These are phyloP conservation scores for Pythium graminicola DNA, from an alignment of 352 stramenopile genomes.

Conservation along the genomic window DNA sequence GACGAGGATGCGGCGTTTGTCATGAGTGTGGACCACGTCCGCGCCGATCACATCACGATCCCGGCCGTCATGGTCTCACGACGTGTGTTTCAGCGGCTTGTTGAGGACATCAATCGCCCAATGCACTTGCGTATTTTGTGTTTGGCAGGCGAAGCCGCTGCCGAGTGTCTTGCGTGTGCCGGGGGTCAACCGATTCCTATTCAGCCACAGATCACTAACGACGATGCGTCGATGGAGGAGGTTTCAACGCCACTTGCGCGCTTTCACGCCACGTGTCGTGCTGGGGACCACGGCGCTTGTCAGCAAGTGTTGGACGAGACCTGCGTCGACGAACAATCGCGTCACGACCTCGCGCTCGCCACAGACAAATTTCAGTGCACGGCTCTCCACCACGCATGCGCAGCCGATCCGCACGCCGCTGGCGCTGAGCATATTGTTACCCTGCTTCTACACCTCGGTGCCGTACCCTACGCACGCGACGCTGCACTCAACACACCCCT, in stretches of 20 bases:
- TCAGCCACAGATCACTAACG: conserved; percentile 14
- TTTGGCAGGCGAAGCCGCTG: conserved; percentile 40
- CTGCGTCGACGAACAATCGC: conserved; percentile 17
- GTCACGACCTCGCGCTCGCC: conserved; percentile 11
- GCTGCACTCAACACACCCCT: conserved; percentile 45
- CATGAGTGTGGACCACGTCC: conserved; percentile 66
- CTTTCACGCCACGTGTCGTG: conserved; percentile 32
- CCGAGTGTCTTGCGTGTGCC: conserved; percentile 20
- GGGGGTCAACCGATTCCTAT: conserved; percentile 22
- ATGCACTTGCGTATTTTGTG: conserved; percentile 39
- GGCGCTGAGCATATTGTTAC: conserved; percentile 41
- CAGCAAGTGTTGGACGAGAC: conserved; percentile 30
- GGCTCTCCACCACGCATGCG: conserved; percentile 49
- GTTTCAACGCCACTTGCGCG: background rate
- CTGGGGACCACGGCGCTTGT: conserved; percentile 36
- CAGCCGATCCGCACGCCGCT: conserved; percentile 5
- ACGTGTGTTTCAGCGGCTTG: conserved; percentile 32
- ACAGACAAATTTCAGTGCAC: conserved; percentile 30
- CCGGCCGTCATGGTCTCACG: conserved; percentile 63
- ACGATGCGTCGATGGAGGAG: background rate
- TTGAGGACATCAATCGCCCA: conserved; percentile 15
- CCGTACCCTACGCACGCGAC: conserved; percentile 28
- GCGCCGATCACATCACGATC: conserved; percentile 59
- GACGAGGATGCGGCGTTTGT: conserved; percentile 53
- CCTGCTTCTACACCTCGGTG: conserved; percentile 38